Base-by-base conservation (phyloP, 2,329 filamentous ascomycete genomes). In the Aspergillus caelatus region DNA sequence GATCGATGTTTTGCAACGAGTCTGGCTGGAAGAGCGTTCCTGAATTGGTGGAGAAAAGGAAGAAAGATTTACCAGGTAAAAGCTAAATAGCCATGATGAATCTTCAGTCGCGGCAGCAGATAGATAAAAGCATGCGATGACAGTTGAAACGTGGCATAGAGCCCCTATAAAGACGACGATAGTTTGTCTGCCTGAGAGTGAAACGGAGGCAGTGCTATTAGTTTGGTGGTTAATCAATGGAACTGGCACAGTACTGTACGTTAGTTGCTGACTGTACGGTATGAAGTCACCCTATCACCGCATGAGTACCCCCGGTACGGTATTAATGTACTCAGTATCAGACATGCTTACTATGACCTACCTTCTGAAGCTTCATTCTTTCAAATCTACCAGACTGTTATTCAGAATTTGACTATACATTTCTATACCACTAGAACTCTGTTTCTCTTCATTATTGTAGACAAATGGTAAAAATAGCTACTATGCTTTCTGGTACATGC, bases 101-200 rank as follows among this genome's bases (percentile, higher is more conserved):
- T 6, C n/a, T 39, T 36, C 30, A 55, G 21, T 26, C 26, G 11
- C 30, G 23, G 39, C 11, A 16, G 32, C 23, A 21, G 34, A 6
- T 39, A 32, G 19, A 55, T 21, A 55, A 26, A 21, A 23, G 11
- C 48, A 34, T 32, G 39, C 16, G n/a, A 39, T 55, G 32, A 26
- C 21, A 16, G 34, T 19, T 55, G 52, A 55, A 39, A 55, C 52
- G 52, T 55, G 52, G 52, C 52, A 55, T 39, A 26, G 52, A 39
- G 32, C 52, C 30, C 52, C 30, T 55, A 21, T 39, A 21, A 39
- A 21, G 32, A 39, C 32, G 26, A 19, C 8, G 52, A 36, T 7
- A 55, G 30, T 39, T 55, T 55, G n/a, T 36, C 52, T 55, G 52
- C 30, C 52, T 55, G 32, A 52, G n/a, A 32, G 28, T 52, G 48